Conservation (phyloP, 225 moss, liverwort and hornwort species). For the Physcomitrellopsis africana region DNA sequence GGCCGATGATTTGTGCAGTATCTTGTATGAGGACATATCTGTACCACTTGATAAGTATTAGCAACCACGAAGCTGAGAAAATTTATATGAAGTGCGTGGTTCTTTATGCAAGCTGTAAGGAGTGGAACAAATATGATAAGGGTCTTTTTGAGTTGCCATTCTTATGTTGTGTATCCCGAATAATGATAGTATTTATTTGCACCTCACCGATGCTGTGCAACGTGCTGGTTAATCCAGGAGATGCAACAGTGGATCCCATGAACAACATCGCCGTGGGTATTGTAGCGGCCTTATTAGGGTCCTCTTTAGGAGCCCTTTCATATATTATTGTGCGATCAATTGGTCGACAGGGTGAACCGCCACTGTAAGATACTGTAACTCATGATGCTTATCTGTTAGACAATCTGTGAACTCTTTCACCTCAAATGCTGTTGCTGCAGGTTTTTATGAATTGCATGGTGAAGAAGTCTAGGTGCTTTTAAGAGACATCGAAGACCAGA, state of each 20-base stretch:
- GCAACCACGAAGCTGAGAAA: constrained; percentile 10
- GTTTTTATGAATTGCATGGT: constrained; percentile 1
- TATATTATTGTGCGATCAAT: constrained; percentile 73
- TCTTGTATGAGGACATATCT: constrained; percentile 7
- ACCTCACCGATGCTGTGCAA: constrained; percentile 7
- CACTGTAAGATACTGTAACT: constrained; percentile 50
- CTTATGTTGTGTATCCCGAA: background rate
- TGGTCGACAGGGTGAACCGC: constrained; percentile 72
- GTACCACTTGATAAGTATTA: background rate
- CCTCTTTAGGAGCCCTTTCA: constrained; percentile 76
- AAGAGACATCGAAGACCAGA: background rate
- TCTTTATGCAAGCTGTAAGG: constrained; percentile 14
- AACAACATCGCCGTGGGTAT: constrained; percentile 50
- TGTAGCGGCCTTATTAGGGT: constrained; percentile 57
- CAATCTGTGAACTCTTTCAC: background rate
- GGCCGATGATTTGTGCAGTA: background rate
- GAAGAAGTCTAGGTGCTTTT: constrained; percentile 21
- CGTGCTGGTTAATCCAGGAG: constrained; percentile 30
- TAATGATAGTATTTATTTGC: constrained; percentile 7
- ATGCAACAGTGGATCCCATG: constrained; percentile 26
- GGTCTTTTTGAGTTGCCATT: constrained; percentile 11
- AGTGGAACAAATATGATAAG: background rate
- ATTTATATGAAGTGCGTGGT: background rate
- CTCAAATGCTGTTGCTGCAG: constrained; percentile 18
- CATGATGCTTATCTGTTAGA: constrained; percentile 21